Base-by-base conservation (phyloP, 202 grass and related monocot genomes). In the Schoenoplectus tabernaemontani region DNA sequence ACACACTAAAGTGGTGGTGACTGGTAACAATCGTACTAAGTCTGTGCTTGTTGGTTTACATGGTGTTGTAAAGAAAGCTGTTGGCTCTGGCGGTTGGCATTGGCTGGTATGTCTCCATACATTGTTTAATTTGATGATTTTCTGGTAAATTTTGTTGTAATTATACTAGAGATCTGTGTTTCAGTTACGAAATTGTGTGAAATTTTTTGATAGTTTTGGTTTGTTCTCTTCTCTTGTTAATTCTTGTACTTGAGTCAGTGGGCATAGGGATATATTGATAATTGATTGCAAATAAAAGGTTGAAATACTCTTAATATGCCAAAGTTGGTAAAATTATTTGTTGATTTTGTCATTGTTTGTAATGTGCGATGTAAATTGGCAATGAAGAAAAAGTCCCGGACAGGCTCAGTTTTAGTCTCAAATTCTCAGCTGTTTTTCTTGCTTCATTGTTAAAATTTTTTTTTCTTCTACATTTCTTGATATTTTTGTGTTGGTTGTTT, bases 1-100 rank as follows among this genome's bases (percentile, higher is more conserved):
- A 59, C 87, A 90, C 73, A 93, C 91, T 47, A 93, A 93, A 78
- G 91, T 93, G 57, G 88, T 93, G 77, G 91, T 93, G 83, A 93
- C 87, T 9, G 91, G 91, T 44, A 93, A 93, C 73, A 93, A 93
- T 82, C 87, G 91, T 44, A 93, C 88, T 75, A 93, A 90, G 42
- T 93, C 91, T 3, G 86, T 93, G 58, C 88, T 93, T 23, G 91
- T 93, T 16, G 88, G 88, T 15, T 78, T 93, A 28, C 88, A 86
- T 9, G 91, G 91, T 0, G 84, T 93, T 64, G 91, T 93, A 23
- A 93, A 93, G 88, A 93, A 93, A 64, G 91, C 86, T 23, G 91
- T 93, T 15, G 91, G 91, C 5, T 82, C 87, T 34, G 88, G 88
- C 17, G 91, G 88, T 22, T 93, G 91, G 91, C 91, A 93, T 86